Evolutionary conservation across 495 filamentous ascomycete genomes (phyloP), one percentile per base, ranked within the genome.

Genomic region (Aspergillus leporis): DNA sequence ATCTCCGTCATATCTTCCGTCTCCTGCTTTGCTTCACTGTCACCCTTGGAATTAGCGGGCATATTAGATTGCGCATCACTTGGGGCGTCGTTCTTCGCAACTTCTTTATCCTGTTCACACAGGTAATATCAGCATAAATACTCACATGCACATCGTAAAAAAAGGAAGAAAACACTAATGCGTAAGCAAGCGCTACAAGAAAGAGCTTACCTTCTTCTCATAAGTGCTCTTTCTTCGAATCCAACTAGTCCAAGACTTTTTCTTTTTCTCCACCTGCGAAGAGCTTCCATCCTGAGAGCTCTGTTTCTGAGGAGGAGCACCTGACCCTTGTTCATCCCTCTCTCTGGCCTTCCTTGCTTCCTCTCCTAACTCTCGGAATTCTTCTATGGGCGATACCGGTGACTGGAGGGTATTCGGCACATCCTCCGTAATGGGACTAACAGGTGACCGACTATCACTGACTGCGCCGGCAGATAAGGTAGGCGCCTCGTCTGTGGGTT

Each of bases 1-100:
- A 92, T 83, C 18, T 80, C 81, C 48, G 83, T 83, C 60, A 97
- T 82, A 61, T 96, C 94, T 48, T 87, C 82, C 56, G 84, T 79
- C 68, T 96, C 90, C 58, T 82, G 79, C 51, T 74, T 70, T 14
- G 71, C 76, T 56, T 82, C 76, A 6, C 78, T 48, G 14, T 66
- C 71, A 21, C 67, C 56, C 14, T 43, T 56, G 25, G n/a, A 18
- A 34, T 64, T 47, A 43, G 69, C 60, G 25, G 55, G 45, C n/a
- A 65, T 59, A 36, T 63, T 56, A 12, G 56, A 54, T 31, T 66
- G 59, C 38, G 59, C 58, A 9, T 61, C 41, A 8, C 47, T 60
- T 5, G 56, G 45, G 18, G 59, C 28, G 25, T 62, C 41, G 21
- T 48, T 52, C 13, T 52, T 28, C 28, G 45, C 14, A 19, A 21